A percentile compares a stretch with the other conserved stretches of the same genome.
Conservation (phyloP, 192 early-diverging fungal genomes). For the Spizellomyces punctatus region DNA sequence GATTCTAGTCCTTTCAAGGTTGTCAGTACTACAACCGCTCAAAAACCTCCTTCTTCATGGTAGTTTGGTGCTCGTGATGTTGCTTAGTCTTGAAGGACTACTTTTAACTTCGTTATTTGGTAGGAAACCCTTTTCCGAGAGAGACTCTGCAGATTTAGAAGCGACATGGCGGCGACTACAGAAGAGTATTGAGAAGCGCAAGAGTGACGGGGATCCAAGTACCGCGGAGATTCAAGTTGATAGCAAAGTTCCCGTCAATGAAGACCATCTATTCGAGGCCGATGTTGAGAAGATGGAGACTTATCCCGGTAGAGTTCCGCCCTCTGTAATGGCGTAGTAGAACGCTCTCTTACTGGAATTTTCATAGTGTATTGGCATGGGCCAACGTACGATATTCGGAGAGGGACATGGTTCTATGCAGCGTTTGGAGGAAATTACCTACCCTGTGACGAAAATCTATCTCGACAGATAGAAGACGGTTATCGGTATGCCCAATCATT, state of each 20-base stretch:
- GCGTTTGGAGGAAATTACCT: constrained; percentile 63
- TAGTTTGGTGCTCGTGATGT: background rate
- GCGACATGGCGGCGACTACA: constrained; percentile 24
- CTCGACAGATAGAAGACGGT: constrained; percentile 80
- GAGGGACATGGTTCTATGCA: constrained; percentile 83
- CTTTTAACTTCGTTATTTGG: background rate
- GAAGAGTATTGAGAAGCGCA: background rate
- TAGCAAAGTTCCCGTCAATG: constrained; percentile 66
- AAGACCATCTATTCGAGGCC: constrained; percentile 82
- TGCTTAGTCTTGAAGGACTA: background rate
- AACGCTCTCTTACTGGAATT: background rate
- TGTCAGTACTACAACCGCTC: constrained; percentile 6
- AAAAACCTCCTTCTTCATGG: constrained; percentile 37
- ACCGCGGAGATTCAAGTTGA: background rate
- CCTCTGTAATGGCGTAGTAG: background rate
- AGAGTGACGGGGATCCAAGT: background rate
- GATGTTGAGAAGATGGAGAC: constrained; percentile 70
- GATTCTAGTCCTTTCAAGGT: constrained; percentile 50
- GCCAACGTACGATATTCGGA: constrained; percentile 75
- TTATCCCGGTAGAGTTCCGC: constrained; percentile 45
- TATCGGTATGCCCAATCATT: constrained; percentile 48
- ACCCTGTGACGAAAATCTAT: constrained; percentile 82
- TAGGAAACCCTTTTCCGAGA: constrained; percentile 44
- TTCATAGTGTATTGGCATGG: constrained; percentile 78
- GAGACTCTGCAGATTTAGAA: constrained; percentile 47